Percentiles rank a stretch among this genome's conserved stretches.
Conservation (phyloP, 2,329 filamentous ascomycete genomes). For the Pseudopithomyces chartarum region DNA sequence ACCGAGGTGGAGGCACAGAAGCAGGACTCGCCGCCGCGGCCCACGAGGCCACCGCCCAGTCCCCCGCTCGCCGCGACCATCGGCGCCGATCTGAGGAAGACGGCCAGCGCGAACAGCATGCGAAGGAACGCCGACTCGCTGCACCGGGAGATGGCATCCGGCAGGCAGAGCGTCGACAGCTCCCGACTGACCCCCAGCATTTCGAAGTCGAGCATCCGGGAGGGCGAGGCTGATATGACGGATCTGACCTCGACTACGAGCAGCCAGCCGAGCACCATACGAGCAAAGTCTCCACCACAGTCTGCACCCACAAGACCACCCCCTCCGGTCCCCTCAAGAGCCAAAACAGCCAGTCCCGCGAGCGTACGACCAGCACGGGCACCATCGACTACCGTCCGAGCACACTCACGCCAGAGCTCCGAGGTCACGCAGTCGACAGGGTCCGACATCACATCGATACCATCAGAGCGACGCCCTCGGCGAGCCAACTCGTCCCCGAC, state of each 20-base stretch:
- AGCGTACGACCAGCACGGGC: constrained; percentile 17
- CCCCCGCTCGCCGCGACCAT: constrained; percentile 52
- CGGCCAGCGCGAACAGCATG: constrained; percentile 52
- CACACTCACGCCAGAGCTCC: constrained; percentile 44
- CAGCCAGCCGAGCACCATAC: constrained; percentile 48
- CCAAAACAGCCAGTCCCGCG: constrained; percentile 32
- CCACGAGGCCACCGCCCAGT: constrained; percentile 50
- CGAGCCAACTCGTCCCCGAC: constrained; percentile 37
- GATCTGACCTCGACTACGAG: constrained; percentile 50
- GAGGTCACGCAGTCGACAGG: constrained; percentile 50
- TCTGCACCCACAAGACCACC: constrained; percentile 1
- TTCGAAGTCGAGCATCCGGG: constrained; percentile 49
- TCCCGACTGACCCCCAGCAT: constrained; percentile 45
- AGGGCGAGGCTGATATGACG: constrained; percentile 46
- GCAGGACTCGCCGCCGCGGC: constrained; percentile 34
- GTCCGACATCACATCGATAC: constrained; percentile 54
- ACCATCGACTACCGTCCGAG: constrained; percentile 24
- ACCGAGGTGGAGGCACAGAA: constrained; percentile 47
- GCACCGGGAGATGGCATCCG: constrained; percentile 43
- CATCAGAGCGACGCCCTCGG: constrained; percentile 42
- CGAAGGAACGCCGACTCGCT: constrained; percentile 44
- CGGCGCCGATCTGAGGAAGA: constrained; percentile 49
- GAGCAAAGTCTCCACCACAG: constrained; percentile 33
- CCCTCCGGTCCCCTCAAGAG: constrained; percentile 17
- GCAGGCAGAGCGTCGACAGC: constrained; percentile 50